These are phyloP conservation scores for Botryosphaeria dothidea DNA, from an alignment of 2,329 filamentous ascomycete genomes.

Conservation along the genomic window DNA sequence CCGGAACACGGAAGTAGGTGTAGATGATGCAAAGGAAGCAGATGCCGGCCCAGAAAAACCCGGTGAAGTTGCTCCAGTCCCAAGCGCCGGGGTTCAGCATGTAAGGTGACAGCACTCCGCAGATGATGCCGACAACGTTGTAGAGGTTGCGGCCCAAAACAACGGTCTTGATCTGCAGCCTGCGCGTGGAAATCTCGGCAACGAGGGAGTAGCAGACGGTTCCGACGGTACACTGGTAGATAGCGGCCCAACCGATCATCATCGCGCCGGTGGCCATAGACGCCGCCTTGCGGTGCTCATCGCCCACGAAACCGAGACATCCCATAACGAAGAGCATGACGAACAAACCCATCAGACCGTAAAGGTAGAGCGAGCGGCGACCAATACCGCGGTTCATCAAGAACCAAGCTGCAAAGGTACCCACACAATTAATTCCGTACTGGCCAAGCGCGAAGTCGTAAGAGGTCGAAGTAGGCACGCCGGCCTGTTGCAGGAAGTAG, in stretches of 20 bases:
- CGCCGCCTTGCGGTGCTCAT: slow-evolving; percentile 57
- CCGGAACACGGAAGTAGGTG: slow-evolving; percentile 77
- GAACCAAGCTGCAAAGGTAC: slow-evolving; percentile 79
- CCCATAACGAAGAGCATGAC: slow-evolving; percentile 80
- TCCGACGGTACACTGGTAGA: slow-evolving; percentile 84
- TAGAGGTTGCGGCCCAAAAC: slow-evolving; percentile 76
- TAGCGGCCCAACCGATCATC: slow-evolving; percentile 62
- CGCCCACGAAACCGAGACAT: slow-evolving; percentile 74
- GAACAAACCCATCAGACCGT: slow-evolving; percentile 68
- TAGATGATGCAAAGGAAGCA: slow-evolving; percentile 82
- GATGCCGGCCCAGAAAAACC: slow-evolving; percentile 84
- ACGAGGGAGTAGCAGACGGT: slow-evolving; percentile 90
- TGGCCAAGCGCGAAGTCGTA: slow-evolving; percentile 55
- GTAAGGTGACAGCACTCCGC: slow-evolving; percentile 80
- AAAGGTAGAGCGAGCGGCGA: slow-evolving; percentile 73
- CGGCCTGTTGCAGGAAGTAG: slow-evolving; percentile 52
- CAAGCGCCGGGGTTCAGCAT: slow-evolving; percentile 88
- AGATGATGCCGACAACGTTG: slow-evolving; percentile 81
- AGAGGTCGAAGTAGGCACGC: slow-evolving; percentile 42
- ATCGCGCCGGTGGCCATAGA: slow-evolving; percentile 80
- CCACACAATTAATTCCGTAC: slow-evolving; percentile 68
- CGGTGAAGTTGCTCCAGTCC: slow-evolving; percentile 85
- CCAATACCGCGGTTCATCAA: slow-evolving; percentile 76
- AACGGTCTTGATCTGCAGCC: slow-evolving; percentile 88
- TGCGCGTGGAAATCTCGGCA: slow-evolving; percentile 76